Percentiles rank a stretch among this genome's conserved stretches.
These are phyloP conservation scores for Aureobasidium sp. DNA, from an alignment of 2,329 filamentous ascomycete species.

Conservation along the genomic window DNA sequence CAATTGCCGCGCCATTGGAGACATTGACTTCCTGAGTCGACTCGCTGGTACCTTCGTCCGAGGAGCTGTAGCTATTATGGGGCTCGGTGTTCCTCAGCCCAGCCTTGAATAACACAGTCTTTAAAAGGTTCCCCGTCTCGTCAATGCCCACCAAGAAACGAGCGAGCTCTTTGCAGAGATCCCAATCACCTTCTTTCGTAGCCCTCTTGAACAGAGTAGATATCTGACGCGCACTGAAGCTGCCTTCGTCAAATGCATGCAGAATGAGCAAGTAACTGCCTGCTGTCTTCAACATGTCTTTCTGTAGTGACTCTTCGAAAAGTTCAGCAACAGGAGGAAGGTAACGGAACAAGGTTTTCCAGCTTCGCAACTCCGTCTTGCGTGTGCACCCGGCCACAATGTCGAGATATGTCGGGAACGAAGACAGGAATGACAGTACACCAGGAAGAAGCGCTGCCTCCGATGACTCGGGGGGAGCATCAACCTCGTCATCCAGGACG, in stretches of 20 bases:
- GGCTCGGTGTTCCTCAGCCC: constrained; percentile 7
- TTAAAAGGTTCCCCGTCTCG: constrained; percentile 69
- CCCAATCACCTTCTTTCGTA: constrained; percentile 82
- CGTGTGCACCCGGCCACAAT: constrained; percentile 94
- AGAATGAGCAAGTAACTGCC: constrained; percentile 93
- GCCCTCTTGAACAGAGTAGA: constrained; percentile 73
- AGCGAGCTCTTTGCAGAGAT: constrained; percentile 88
- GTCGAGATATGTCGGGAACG: constrained; percentile 72
- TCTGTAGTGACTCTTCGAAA: constrained; percentile 82
- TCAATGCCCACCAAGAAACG: constrained; percentile 93
- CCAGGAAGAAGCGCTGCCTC: constrained; percentile 43
- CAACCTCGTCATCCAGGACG: constrained; percentile 89
- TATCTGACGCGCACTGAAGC: constrained; percentile 53
- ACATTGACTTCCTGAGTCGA: background rate
- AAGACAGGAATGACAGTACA: constrained; percentile 45
- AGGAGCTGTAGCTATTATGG: background rate
- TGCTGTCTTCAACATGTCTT: constrained; percentile 84
- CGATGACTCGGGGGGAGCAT: constrained; percentile 42
- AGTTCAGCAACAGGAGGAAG: constrained; percentile 82
- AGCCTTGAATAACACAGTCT: constrained; percentile 51
- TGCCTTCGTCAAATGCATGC: constrained; percentile 56
- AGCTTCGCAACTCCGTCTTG: constrained; percentile 91
- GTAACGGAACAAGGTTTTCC: constrained; percentile 87
- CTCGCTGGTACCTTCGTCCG: background rate
- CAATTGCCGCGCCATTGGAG: background rate